Base-by-base conservation (phyloP, 1,139 yeast genomes). In the Candida sanyaensis region DNA sequence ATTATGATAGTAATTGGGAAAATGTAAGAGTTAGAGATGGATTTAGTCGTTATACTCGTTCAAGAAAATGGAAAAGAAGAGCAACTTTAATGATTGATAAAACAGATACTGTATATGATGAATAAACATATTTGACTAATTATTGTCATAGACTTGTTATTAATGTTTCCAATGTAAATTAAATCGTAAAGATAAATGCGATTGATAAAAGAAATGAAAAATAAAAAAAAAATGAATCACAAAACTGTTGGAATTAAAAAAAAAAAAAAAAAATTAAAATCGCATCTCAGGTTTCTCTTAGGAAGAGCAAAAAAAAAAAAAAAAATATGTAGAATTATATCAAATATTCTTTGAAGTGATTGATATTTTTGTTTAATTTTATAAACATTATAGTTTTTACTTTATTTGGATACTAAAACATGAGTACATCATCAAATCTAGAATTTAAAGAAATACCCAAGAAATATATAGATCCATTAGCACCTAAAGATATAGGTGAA, bases 1-100 rank as follows among this genome's bases (percentile, higher is more conserved):
- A 75, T 55, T 79, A 63, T 55, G 83, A 80, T 55, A 73, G 70
- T 50, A 69, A 69, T 40, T 83, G 87, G 88, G 66, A 62, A n/a
- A 60, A 65, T 41, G 71, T 71, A 2, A 59, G 68, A 11, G 61
- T 51, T 38, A 54, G 58, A 4, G 86, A 82, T 53, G 80, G 84
- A 1, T 65, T 81, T 34, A 65, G 77, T 2, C 72, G 72, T 47
- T 80, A 71, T 55, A 81, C 86, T 0, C 61, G 87, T 40, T 61
- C 79, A 0, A 64, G 86, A 43, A 72, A 65, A 51, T 79, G 85
- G 83, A 61, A 60, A 1, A 68, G 86, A 49, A 69, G 65, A 45
- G 84, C 84, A 2, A 60, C 67, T 17, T 65, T 81, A 46, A 62
- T 73, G 6, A 72, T 77, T 13, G 79, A 77, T 52, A 75, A 75